Conservation (phyloP, 129 eudicot genomes). For the Cynara cardunculus region DNA sequence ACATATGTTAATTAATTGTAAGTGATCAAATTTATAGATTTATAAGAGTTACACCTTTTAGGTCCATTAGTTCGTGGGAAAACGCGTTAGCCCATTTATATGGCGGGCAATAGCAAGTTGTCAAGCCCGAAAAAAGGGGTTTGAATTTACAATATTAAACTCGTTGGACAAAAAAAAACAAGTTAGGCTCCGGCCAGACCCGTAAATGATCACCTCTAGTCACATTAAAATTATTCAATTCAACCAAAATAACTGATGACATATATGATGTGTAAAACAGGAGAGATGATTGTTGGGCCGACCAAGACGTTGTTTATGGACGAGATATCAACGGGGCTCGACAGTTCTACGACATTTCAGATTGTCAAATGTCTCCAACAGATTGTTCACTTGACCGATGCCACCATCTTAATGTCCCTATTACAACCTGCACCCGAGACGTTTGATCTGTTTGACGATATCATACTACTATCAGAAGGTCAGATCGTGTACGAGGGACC, state of each 20-base stretch:
- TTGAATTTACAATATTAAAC: too few species aligned
- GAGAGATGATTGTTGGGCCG: constrained; percentile 99
- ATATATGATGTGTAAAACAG: constrained; percentile 21
- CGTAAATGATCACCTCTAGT: too few species aligned
- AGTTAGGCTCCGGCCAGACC: too few species aligned
- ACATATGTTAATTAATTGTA: too few species aligned
- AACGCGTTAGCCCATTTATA: too few species aligned
- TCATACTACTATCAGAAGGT: constrained; percentile 82
- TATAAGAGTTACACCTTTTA: too few species aligned
- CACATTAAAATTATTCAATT: neutral
- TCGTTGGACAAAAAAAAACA: too few species aligned
- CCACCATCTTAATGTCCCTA: constrained; percentile 82
- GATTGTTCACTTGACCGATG: constrained; percentile 80
- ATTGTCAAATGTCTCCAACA: constrained; percentile 95
- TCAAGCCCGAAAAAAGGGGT: too few species aligned
- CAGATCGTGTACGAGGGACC: constrained; percentile 97
- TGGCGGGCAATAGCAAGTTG: too few species aligned
- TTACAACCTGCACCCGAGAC: constrained; percentile 99
- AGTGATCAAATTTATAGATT: too few species aligned
- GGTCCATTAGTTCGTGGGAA: too few species aligned
- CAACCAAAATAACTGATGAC: neutral
- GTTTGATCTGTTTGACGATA: constrained; percentile 82
- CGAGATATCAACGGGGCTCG: constrained; percentile 97
- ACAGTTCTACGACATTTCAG: constrained; percentile 95
- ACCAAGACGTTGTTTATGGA: constrained; percentile 91